Percentiles rank a stretch among this genome's conserved stretches.
Conservation (phyloP, 176 grass and related monocot species). For the Triticum urartu region DNA sequence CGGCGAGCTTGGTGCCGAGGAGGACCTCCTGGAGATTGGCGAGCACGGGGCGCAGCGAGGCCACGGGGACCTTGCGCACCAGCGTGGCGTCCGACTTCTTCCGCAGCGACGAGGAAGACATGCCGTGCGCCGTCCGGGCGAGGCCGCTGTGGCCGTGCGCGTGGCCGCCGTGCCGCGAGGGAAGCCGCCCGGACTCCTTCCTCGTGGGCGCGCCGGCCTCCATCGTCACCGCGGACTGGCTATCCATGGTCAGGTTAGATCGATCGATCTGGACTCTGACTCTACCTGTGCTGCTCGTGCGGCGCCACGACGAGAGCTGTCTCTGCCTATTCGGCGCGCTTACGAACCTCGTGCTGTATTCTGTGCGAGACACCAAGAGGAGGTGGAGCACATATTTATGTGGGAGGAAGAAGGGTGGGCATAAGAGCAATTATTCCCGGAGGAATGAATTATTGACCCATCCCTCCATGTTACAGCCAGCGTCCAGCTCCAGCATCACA, state of each 20-base stretch:
- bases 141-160: constrained; percentile 33
- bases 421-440: not conserved
- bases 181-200: constrained; percentile 25
- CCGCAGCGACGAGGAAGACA: constrained; percentile 80
- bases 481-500: not conserved
- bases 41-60: constrained; percentile 39
- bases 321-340: not conserved
- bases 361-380: not conserved
- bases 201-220: constrained; percentile 16
- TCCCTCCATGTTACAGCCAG: not conserved
- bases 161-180: constrained; percentile 12
- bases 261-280: not conserved
- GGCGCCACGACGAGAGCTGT: not conserved
- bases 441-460: not conserved
- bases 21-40: constrained; percentile 86
- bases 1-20: constrained; percentile 85
- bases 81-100: constrained; percentile 71
- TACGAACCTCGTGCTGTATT: not conserved
- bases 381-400: not conserved
- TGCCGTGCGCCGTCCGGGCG: constrained; percentile 71
- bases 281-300: not conserved
- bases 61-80: constrained; percentile 64
- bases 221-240: not conserved
- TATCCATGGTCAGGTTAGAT: not conserved
- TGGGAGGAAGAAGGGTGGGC: not conserved